A percentile compares a stretch with the other conserved stretches of the same genome.
phyloP scores from a whole-genome alignment of 495 filamentous ascomycete genomes.

The Oleoguttula mirabilis region DNA sequence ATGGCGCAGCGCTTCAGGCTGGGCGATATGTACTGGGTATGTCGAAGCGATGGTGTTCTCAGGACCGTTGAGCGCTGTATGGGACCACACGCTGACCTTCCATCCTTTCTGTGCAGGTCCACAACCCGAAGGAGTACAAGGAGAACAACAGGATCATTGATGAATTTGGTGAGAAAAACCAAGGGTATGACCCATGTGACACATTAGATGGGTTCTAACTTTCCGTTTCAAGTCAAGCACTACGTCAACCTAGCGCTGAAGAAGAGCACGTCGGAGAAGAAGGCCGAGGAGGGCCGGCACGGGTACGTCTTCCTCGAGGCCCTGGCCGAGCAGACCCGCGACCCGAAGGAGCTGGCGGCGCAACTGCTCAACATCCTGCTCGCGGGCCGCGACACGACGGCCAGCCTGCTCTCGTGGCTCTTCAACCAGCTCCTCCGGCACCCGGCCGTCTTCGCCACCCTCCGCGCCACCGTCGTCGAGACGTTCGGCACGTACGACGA shows the following conservation, averaged over 20 bases:
- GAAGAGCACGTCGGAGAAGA: constrained; percentile 45
- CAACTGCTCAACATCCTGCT: constrained; percentile 73
- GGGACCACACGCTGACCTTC: constrained; percentile 16
- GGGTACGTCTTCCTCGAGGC: constrained; percentile 70
- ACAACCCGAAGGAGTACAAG: constrained; percentile 35
- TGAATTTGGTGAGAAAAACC: constrained; percentile 48
- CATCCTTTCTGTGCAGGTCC: too few species aligned
- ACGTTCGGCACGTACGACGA: constrained; percentile 51
- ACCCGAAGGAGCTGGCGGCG: constrained; percentile 59
- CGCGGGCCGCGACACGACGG: constrained; percentile 34
- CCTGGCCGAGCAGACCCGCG: constrained; percentile 60
- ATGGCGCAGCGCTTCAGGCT: constrained; percentile 19
- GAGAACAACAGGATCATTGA: constrained; percentile 42
- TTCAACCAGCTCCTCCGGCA: constrained; percentile 62
- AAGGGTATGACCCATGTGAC: constrained; percentile 47
- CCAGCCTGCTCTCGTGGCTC: constrained; percentile 35
- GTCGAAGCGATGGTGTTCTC: too few species aligned
- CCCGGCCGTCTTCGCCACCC: constrained; percentile 54
- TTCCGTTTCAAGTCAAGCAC: too few species aligned
- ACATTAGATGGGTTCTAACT: constrained; percentile 11
- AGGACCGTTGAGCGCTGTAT: too few species aligned
- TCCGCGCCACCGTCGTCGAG: constrained; percentile 59
- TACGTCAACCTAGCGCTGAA: constrained; percentile 58
- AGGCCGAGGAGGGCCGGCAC: constrained; percentile 44
- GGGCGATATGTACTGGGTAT: constrained; percentile 35